Evolutionary conservation across 441 rosid genomes (phyloP), one percentile per base, ranked within the genome.

Genomic region (Viola pubescens): DNA sequence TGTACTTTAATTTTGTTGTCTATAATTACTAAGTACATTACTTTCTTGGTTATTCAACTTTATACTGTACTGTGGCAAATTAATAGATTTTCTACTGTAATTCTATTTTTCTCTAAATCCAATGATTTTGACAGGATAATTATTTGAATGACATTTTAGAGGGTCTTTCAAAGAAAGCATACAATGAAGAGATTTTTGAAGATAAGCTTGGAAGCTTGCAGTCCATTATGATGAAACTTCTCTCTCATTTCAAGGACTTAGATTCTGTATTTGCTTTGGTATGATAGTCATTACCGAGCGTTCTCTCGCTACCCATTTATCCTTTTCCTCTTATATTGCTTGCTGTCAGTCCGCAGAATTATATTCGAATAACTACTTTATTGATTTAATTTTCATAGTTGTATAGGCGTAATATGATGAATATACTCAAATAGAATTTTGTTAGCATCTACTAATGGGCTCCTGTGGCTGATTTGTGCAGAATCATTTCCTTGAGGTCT

Each of bases 181-280:
- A 63, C 45, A 66, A 70, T 60, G 77, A 79, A 67, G 88, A 74
- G 69, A 77, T 84, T 41, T 68, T 66, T 61, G 95, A 87, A 65
- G 83, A 83, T 74, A 96, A 85, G 69, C 81, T 82, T 54, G 77
- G 63, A 63, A 72, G 75, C 73, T 70, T 91, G 88, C 87, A 87
- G 73, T 87, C 95, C 66, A 80, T 89, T 59, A 75, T 91, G 69
- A 67, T 77, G 81, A 89, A 87, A 81, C 73, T 91, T 66, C 86
- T 91, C 61, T 79, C 86, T 65, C 82, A 82, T 80, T 75, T 79
- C 55, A 75, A 79, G 72, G 79, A 83, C 67, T 73, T 87, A 69
- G 80, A 84, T 56, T 73, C 67, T 51, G 70, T 87, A 52, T 77
- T 87, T 80, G 43, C 80, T 60, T 66, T 89, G 95, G 98, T 91